Conservation (phyloP, 805 yeast species). For the Yarrowia alimentaria region DNA sequence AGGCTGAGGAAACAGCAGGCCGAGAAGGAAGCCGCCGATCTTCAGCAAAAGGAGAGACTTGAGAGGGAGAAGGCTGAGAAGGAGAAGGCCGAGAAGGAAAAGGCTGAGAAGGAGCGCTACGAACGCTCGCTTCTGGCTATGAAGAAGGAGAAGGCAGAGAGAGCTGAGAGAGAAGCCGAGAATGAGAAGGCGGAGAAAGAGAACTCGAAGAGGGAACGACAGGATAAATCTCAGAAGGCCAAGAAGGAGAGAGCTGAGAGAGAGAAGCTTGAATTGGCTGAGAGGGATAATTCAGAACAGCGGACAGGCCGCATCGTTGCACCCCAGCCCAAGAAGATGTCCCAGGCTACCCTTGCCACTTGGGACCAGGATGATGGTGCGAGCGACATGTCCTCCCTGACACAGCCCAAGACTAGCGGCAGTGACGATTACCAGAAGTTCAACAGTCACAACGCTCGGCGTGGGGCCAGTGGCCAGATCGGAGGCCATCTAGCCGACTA, state of each 20-base stretch:
- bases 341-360: no score
- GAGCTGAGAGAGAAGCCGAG: constrained; percentile 5
- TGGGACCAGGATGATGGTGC: constrained; percentile 13
- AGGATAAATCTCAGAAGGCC: not conserved
- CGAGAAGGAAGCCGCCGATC: constrained; percentile 5
- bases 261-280: not conserved
- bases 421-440: not conserved
- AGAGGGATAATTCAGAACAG: no score
- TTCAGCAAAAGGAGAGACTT: not conserved
- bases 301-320: not conserved
- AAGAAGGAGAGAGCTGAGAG: not conserved
- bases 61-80: constrained; percentile 6
- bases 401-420: constrained; percentile 5
- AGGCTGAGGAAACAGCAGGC: not conserved
- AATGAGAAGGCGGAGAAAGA: constrained; percentile 5
- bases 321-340: constrained; percentile 20
- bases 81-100: constrained; percentile 8
- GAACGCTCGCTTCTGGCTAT: constrained; percentile 5
- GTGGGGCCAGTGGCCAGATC: constrained; percentile 8
- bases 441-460: constrained; percentile 11
- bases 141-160: constrained; percentile 24
- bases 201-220: not conserved
- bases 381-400: not conserved
- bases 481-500: constrained; percentile 20
- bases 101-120: constrained; percentile 13